Base-by-base conservation (phyloP, 2,329 filamentous ascomycete species). In the Hysterium pulicare region DNA sequence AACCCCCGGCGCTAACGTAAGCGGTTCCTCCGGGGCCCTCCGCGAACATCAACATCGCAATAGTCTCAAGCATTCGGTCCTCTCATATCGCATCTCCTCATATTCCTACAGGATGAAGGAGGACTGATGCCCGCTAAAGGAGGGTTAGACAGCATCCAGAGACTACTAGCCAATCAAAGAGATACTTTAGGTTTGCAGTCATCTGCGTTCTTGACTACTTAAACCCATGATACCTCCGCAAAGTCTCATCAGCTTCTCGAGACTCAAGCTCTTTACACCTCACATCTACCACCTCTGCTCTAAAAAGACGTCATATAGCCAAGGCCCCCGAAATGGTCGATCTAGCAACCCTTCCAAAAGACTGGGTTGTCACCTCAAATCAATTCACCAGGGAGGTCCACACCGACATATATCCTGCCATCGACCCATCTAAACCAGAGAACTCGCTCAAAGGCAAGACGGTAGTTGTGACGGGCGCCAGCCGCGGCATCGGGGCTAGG, bases 381-480 rank as follows among this genome's bases (percentile, higher is more conserved):
- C 41, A 9, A 47, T 41, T 49, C 21, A 51, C 46, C 4, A 49
- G 45, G 24, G 46, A 41, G 6, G 43, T 35, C 7, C 56, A 57
- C 39, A 38, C 49, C 22, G 37, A 43, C 8, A 24, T 48, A 8
- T 67, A 67, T 35, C 41, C 58, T 0, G 43, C 51, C 15, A 58
- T 67, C 31, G 47, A 50, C 22, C 57, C 63, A 0, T 21, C 37
- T 0, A 51, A 51, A 1, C 51, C 57, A 0, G 42, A 57, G 17
- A 44, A 58, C 2, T 55, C 44, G 1, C 48, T 50, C 1, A 38
- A 33, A 4, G 61, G 60, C 32, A 66, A 64, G 41, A 42, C 40
- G 22, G 46, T 66, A 9, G 36, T 64, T 8, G 50, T 66, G 15
- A 64, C 59, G 9, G 61, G 62, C n/a, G 62, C 51, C 23, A 51